Evolutionary conservation across 306 rosid species (phyloP).

Genomic region (Vigna radiata): DNA sequence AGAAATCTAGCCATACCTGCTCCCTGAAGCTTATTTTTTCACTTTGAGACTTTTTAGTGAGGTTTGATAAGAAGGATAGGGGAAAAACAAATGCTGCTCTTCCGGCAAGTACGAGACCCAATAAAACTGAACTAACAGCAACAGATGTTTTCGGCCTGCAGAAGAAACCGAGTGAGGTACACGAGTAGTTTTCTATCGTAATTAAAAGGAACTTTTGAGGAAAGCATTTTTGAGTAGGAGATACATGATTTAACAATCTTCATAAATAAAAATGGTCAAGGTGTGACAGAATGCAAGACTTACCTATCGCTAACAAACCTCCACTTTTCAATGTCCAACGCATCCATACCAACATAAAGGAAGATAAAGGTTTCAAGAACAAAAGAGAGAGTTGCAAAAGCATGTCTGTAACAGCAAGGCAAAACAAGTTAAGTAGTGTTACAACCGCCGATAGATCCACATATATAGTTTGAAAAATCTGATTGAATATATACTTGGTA

Average conservation of each 20-base stretch:
- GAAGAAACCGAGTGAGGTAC: background rate
- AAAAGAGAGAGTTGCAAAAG: conserved; percentile 94
- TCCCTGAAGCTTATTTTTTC: conserved; percentile 68
- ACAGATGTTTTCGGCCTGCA: conserved; percentile 90
- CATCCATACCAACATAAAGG: conserved; percentile 99
- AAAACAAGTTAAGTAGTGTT: conserved; percentile 27
- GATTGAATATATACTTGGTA: conserved; percentile 70
- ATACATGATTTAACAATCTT: conserved; percentile 15
- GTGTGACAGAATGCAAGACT: conserved; percentile 20
- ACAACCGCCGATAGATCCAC: conserved; percentile 14
- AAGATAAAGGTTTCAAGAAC: conserved; percentile 91
- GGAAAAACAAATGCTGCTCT: conserved; percentile 97
- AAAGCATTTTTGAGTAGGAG: conserved; percentile 4
- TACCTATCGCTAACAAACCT: conserved; percentile 93
- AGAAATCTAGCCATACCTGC: conserved; percentile 63
- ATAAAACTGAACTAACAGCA: conserved; percentile 76
- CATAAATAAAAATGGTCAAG: background rate
- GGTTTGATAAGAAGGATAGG: conserved; percentile 80
- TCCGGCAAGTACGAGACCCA: conserved; percentile 76
- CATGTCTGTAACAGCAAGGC: conserved; percentile 66
- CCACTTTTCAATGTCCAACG: conserved; percentile 99
- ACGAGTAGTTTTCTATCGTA: background rate
- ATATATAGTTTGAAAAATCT: conserved; percentile 35
- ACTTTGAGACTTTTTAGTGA: conserved; percentile 58
- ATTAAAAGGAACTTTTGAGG: background rate